Conservation (phyloP, 225 moss, liverwort and hornwort species). For the Bryoerythrophyllum caledonicum region DNA sequence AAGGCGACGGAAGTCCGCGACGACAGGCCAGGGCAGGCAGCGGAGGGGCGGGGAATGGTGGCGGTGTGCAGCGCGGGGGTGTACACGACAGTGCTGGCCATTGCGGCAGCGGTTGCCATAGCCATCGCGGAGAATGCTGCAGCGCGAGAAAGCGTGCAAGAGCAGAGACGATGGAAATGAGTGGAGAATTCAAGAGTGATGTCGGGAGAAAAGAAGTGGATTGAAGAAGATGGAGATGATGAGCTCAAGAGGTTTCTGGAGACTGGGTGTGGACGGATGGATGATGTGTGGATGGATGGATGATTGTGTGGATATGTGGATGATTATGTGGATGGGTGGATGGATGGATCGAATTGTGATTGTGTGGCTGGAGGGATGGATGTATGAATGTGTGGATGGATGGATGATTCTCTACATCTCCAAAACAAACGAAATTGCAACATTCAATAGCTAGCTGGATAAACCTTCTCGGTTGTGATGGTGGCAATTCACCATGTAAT, state of each 20-base stretch:
- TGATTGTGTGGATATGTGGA: no score
- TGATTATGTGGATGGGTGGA: no score
- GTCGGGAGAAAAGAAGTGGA: not conserved
- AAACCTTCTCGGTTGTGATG: no score
- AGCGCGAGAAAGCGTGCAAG: not conserved
- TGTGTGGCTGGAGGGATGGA: no score
- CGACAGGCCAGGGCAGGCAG: not conserved
- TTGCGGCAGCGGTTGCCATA: conserved; percentile 2
- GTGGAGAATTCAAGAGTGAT: not conserved
- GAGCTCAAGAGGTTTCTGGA: conserved; percentile 2
- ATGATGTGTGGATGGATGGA: no score
- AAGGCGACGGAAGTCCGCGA: conserved; percentile 4
- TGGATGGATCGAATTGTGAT: no score
- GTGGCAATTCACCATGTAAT: no score
- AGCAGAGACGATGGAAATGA: not conserved
- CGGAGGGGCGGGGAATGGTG: not conserved
- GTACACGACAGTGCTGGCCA: not conserved
- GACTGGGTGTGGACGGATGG: not conserved
- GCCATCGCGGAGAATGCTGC: not conserved
- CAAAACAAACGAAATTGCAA: no score
- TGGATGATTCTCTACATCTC: no score
- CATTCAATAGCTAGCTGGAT: no score
- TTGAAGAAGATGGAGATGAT: not conserved
- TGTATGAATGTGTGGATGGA: no score
- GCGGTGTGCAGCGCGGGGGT: not conserved